Base-by-base conservation (phyloP, 2,329 filamentous ascomycete species). In the Nothomitra cinnamomea region DNA sequence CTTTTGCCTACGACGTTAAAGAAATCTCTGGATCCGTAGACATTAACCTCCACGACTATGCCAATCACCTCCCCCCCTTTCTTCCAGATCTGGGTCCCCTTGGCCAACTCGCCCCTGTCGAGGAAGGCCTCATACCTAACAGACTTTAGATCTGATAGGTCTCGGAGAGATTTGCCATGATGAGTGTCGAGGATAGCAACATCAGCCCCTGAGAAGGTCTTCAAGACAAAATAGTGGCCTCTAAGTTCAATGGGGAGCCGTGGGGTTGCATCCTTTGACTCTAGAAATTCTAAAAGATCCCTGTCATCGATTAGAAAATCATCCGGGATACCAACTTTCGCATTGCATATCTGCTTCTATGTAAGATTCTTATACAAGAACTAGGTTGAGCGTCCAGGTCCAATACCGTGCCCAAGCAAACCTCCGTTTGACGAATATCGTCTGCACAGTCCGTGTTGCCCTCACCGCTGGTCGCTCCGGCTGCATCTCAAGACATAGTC, bases 381-480 rank as follows among this genome's bases (percentile, higher is more conserved):
- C 13, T 8, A 5, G 19, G 21, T 2, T 32, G 32, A 21, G 8
- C n/a, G n/a, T n/a, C n/a, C n/a, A 36, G 24, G 19, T 10, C 36
- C 13, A 6, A 28, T 19, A 22, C 51, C 51, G 22, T 17, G 28
- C n/a, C 36, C 35, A 42, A 53, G 17, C 51, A 41, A 36, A 17
- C 51, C 51, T 42, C 54, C 58, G 64, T 50, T 54, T 60, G 53
- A 52, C 58, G n/a, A 22, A 43, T n/a, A 48, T 21, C 15, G 17
- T 41, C 38, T n/a, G 13, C 15, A 5, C 28, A 43, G 12, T 54
- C 52, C 38, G 43, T 32, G 40, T 24, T 38, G 41, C 28, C 43
- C 10, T 54, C 28, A 13, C 21, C 48, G 22, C 19, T 41, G 24
- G 45, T 49, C 40, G 19, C 43, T 32, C 2, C 35, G 22, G 41